Conservation (phyloP, 768 basidiomycete species). For the Calocybe indica region DNA sequence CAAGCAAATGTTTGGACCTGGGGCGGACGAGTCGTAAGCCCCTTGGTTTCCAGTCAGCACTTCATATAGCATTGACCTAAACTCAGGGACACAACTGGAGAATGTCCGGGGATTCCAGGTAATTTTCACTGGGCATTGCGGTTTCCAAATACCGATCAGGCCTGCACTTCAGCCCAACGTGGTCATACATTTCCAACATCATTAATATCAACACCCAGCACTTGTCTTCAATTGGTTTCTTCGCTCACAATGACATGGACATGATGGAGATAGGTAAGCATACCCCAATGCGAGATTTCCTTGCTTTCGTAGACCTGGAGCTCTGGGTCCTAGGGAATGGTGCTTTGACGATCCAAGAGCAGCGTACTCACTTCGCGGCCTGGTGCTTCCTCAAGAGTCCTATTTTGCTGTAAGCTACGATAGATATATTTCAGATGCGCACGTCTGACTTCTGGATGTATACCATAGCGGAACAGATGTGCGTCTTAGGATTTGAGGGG, state of each 20-base stretch:
- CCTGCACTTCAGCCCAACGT: slow-evolving; percentile 26
- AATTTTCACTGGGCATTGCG: not conserved
- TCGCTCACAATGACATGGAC: slow-evolving; percentile 53
- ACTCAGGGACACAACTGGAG: slow-evolving; percentile 48
- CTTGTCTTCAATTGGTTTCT: slow-evolving; percentile 37
- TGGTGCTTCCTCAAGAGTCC: slow-evolving; percentile 57
- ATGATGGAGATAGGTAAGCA: slow-evolving; percentile 43
- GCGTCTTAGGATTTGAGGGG: slow-evolving; percentile 3
- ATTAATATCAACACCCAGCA: slow-evolving; percentile 37
- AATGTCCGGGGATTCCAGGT: slow-evolving; percentile 42
- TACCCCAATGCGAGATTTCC: no score
- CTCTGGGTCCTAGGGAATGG: slow-evolving; percentile 35
- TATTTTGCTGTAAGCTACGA: slow-evolving; percentile 35
- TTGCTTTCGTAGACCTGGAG: not conserved
- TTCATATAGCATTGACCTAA: not conserved
- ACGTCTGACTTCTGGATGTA: not conserved
- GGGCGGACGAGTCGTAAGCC: slow-evolving; percentile 46
- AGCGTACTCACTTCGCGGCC: slow-evolving; percentile 52
- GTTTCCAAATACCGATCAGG: not conserved
- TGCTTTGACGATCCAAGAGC: slow-evolving; percentile 38
- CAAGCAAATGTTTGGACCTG: slow-evolving; percentile 48
- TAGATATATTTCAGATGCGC: not conserved
- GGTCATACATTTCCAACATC: slow-evolving; percentile 43
- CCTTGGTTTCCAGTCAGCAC: not conserved
- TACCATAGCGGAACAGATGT: slow-evolving; percentile 32